Evolutionary conservation across 345 rosid genomes (phyloP).

Genomic region (Viola odorata): DNA sequence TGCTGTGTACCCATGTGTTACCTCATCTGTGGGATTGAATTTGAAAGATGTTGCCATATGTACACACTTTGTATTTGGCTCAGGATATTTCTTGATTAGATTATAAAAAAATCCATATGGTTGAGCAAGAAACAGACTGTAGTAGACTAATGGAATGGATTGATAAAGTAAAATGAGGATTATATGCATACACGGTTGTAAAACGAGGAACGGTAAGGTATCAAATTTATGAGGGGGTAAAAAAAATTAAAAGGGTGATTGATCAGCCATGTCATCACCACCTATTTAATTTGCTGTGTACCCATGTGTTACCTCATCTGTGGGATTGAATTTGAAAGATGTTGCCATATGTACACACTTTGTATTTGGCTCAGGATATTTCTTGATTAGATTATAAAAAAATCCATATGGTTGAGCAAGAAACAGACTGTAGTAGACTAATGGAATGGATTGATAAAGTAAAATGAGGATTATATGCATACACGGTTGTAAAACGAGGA

Average conservation of each 20-base stretch:
- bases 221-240: background rate
- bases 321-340: conserved; percentile 3
- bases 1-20: background rate
- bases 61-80: background rate
- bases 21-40: background rate
- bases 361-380: background rate
- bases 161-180: background rate
- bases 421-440: too few relatives aligned
- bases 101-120: background rate
- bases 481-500: too few relatives aligned
- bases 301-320: background rate
- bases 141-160: too few relatives aligned
- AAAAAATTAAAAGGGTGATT: too few relatives aligned
- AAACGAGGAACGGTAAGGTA: too few relatives aligned
- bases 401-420: too few relatives aligned
- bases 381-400: background rate
- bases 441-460: too few relatives aligned
- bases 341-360: background rate
- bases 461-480: background rate
- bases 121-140: too few relatives aligned
- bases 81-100: background rate
- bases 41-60: background rate
- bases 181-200: background rate
- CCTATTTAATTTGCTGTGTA: background rate
- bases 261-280: too few relatives aligned